Evolutionary conservation across 2,329 filamentous ascomycete species (phyloP).

Genomic region (Colletotrichum godetiae): DNA sequence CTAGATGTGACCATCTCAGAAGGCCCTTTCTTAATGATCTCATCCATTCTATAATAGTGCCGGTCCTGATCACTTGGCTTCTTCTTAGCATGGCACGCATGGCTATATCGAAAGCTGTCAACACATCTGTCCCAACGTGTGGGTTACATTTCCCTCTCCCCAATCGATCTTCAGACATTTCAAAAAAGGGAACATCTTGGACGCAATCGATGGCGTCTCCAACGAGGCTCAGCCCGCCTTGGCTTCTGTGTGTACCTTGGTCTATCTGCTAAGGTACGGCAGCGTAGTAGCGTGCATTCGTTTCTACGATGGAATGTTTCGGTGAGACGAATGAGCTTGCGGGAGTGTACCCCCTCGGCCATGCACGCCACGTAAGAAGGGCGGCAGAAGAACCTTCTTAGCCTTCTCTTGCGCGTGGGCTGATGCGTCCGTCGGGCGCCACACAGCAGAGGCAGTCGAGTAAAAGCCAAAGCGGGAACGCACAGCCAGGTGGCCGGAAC

Average conservation of each 20-base stretch:
- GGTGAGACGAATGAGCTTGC: not conserved
- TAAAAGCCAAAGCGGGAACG: not conserved
- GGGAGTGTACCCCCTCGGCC: not conserved
- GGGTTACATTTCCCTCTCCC: not conserved
- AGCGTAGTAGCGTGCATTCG: not conserved
- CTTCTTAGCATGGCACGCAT: not conserved
- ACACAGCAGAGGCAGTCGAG: not conserved
- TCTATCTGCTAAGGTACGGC: not conserved
- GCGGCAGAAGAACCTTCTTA: not conserved
- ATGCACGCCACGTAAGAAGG: slow-evolving; percentile 6
- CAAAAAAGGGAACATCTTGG: not conserved
- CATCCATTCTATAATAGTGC: not conserved
- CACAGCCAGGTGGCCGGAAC: not conserved
- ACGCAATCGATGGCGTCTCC: slow-evolving; percentile 22
- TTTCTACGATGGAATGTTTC: not conserved
- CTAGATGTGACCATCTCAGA: not conserved
- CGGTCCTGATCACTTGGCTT: not conserved
- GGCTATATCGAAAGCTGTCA: not conserved
- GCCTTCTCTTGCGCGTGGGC: not conserved
- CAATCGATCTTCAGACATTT: not conserved
- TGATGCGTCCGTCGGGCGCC: not conserved
- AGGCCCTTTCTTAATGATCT: not conserved
- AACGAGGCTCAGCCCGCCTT: slow-evolving; percentile 31
- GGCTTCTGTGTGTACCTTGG: slow-evolving; percentile 9
- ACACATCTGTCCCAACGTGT: not conserved